Conservation (phyloP, 1,284 basidiomycete species). For the Tremellales sp. region DNA sequence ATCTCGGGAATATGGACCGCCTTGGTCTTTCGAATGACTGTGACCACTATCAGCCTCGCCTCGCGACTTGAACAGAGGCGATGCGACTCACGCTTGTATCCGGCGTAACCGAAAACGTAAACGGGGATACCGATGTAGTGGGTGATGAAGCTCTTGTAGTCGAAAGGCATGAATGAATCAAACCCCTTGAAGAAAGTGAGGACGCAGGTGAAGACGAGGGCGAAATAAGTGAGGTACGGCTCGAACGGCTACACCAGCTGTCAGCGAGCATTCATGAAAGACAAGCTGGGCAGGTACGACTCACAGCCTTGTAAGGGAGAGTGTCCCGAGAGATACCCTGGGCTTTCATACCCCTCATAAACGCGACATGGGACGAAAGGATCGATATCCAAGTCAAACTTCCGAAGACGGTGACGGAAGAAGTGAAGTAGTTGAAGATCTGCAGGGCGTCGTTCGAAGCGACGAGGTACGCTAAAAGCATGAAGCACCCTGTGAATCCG, state of each 20-base stretch:
- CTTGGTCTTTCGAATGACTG: constrained; percentile 54
- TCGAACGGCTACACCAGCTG: constrained; percentile 20
- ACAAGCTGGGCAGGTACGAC: constrained; percentile 5
- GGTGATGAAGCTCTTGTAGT: constrained; percentile 61
- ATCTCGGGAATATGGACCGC: constrained; percentile 57
- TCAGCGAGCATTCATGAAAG: neutral
- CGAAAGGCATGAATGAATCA: constrained; percentile 59
- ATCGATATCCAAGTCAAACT: constrained; percentile 70
- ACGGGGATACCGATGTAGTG: constrained; percentile 44
- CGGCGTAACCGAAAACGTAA: constrained; percentile 59
- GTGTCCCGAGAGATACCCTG: constrained; percentile 62
- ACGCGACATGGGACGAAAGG: constrained; percentile 62
- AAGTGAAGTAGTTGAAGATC: constrained; percentile 68
- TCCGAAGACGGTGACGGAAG: constrained; percentile 64
- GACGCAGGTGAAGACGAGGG: constrained; percentile 57
- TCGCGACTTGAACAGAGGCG: neutral
- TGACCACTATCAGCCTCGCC: neutral
- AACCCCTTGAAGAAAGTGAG: constrained; percentile 67
- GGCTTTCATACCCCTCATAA: constrained; percentile 64
- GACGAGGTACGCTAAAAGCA: constrained; percentile 42
- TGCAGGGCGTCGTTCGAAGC: constrained; percentile 19
- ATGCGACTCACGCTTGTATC: constrained; percentile 53
- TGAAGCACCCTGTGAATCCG: constrained; percentile 40
- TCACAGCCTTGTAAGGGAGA: constrained; percentile 62
- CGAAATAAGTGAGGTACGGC: constrained; percentile 50